Evolutionary conservation across 768 basidiomycete genomes (phyloP), one percentile per base, ranked within the genome.

Genomic region (Myochromella boudieri): DNA sequence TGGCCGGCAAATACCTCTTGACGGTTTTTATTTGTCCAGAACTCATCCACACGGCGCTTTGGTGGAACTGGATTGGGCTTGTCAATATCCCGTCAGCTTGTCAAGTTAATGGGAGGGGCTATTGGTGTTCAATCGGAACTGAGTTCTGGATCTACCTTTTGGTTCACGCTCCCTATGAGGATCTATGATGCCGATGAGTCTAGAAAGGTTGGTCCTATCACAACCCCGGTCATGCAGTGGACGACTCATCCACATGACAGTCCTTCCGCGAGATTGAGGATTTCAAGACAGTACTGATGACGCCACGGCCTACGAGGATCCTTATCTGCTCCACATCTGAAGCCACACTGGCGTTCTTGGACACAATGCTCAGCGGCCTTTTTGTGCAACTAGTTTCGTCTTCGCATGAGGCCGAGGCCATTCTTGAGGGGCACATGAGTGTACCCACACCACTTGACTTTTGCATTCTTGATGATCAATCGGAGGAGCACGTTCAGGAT

Each of bases 31-130:
- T 3, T 11, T 25, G 24, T 18, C 5, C 44, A 75, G 68, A 87
- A 84, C 52, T 87, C 85, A 0, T 85, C 84, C 0, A 87, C 87
- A 6, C 79, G 86, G 21, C 75, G 81, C 6, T 88, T 85, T 57
- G 87, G 87, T 37, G 87, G 87, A 2, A 87, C 86, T n/a, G 87
- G 87, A 8, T 62, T 89, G 7, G 87, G 87, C 15, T 65, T 87
- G 18, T 85, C 83, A 5, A 89, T 89, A 53, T 87, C 84, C 6
- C 76, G 84, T 11, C 82, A 86, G 53, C 67, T 89, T 26, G 85
- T 87, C 37, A 84, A 84, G 56, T 73, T 87, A n/a, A 83, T 87
- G 78, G 81, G 82, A 15, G 87, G 87, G 17, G 79, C 76, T 4
- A 87, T 89, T 41, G 84, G 82, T 8, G 84, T 87, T 6, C 69